Evolutionary conservation across 2,329 filamentous ascomycete species (phyloP), one percentile per base, ranked within the genome.

Genomic region (Trichoderma gracile): DNA sequence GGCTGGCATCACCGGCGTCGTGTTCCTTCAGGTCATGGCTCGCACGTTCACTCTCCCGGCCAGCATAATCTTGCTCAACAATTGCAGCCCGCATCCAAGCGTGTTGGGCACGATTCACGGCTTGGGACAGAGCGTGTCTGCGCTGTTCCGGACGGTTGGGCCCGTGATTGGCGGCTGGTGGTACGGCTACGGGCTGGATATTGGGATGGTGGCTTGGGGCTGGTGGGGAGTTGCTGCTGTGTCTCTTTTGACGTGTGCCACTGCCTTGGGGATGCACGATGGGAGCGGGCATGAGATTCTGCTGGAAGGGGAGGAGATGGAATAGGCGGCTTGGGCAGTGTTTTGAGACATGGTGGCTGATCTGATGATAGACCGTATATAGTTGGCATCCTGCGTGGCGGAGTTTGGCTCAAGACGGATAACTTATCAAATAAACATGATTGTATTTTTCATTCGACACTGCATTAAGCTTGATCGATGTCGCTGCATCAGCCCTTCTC

Each of bases 21-120:
- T 91, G 1, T 80, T 86, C 17, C 73, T 92, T 9, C 90, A 93
- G 72, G 90, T 92, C 17, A 80, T 88, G 4, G 90, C 88, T 0
- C 82, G 90, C 30, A 94, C 91, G 0, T 92, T 93, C 70, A 83
- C 83, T 0, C 75, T 85, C 9, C 84, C 84, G 1, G 82, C 82
- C 3, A 84, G 81, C 71, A 84, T 85, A 42, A 86, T 87, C 63
- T 73, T 87, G 9, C 76, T 87, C 49, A 87, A 87, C 69, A 87
- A 88, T 70, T 84, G 83, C 69, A 84, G 82, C 45, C 85, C 85
- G 0, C 82, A 86, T 68, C 84, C 83, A 0, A 82, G 80, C 53
- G 84, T 86, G 3, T 74, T 87, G 17, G 85, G 84, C 0, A 84
- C 84, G 0, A 80, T 88, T 10, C 84, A 85, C 65, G 82, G 83